Evolutionary conservation across 139 green algal genomes (phyloP).

Genomic region (Axilococcus clingmanii): DNA sequence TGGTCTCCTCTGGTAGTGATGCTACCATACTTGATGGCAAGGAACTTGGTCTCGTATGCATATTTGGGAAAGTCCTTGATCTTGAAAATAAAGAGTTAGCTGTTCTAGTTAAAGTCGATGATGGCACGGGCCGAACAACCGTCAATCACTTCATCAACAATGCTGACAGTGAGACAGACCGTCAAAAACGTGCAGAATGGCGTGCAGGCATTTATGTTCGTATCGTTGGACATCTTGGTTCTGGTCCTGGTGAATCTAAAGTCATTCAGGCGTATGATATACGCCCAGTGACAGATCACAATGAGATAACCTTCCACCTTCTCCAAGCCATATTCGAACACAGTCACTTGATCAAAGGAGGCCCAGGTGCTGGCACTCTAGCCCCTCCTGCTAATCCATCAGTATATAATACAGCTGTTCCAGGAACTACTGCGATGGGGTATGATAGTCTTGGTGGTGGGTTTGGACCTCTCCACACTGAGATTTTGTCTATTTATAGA

Average conservation of each 20-base stretch:
- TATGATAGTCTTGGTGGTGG: slow-evolving; percentile 7
- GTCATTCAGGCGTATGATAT: slow-evolving; percentile 49
- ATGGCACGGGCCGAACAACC: slow-evolving; percentile 55
- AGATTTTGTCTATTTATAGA: slow-evolving; percentile 25
- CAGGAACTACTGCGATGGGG: neutral
- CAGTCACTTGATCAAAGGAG: slow-evolving; percentile 51
- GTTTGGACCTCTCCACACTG: slow-evolving; percentile 17
- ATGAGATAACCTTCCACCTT: slow-evolving; percentile 75
- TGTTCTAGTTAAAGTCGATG: slow-evolving; percentile 40
- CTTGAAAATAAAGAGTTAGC: slow-evolving; percentile 31
- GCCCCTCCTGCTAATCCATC: neutral
- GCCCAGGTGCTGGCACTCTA: slow-evolving; percentile 1
- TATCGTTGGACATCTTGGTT: slow-evolving; percentile 52
- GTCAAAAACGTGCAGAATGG: slow-evolving; percentile 28
- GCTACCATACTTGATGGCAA: slow-evolving; percentile 14
- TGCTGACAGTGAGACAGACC: slow-evolving; percentile 23
- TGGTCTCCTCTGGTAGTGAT: slow-evolving; percentile 5
- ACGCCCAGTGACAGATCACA: slow-evolving; percentile 51
- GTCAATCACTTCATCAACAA: slow-evolving; percentile 46
- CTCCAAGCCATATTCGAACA: slow-evolving; percentile 68
- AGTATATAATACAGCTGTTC: neutral
- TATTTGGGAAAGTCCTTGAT: slow-evolving; percentile 57
- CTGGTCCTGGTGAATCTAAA: slow-evolving; percentile 25
- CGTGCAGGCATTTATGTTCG: slow-evolving; percentile 54
- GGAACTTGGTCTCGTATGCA: slow-evolving; percentile 22